Evolutionary conservation across 495 filamentous ascomycete species (phyloP).

Genomic region (Lichenothelia convexa): DNA sequence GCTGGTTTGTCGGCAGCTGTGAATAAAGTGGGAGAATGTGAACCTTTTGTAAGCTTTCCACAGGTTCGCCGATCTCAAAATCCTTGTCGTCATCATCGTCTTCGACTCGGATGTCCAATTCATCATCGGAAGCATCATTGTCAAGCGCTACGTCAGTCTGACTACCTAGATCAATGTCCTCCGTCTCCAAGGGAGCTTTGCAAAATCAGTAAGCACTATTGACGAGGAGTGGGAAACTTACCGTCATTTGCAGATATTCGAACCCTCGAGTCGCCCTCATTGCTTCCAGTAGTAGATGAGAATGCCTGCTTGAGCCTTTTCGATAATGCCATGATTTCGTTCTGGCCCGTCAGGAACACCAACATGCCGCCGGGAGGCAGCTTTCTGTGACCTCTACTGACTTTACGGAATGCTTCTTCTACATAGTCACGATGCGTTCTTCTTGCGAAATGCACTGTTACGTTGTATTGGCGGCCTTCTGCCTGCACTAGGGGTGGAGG

Average conservation of each 20-base stretch:
- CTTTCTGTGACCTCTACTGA: conserved; percentile 74
- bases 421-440: conserved; percentile 75
- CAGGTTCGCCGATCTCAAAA: conserved; percentile 32
- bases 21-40: conserved; percentile 88
- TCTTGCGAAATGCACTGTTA: conserved; percentile 75
- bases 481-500: conserved; percentile 73
- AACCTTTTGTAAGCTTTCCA: conserved; percentile 35
- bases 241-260: conserved; percentile 56
- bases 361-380: conserved; percentile 83
- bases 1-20: conserved; percentile 80
- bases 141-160: neutral
- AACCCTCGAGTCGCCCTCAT: conserved; percentile 39
- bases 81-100: conserved; percentile 39
- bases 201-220: conserved; percentile 1
- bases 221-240: too few relatives aligned
- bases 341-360: conserved; percentile 89
- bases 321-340: conserved; percentile 65
- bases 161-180: conserved; percentile 67
- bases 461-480: conserved; percentile 84
- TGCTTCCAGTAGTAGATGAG: conserved; percentile 33
- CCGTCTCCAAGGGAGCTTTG: conserved; percentile 57
- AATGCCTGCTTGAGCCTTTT: conserved; percentile 62
- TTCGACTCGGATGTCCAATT: conserved; percentile 21
- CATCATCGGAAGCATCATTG: conserved; percentile 25
- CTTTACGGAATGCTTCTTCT: conserved; percentile 73